phyloP scores from a whole-genome alignment of 257 asterid genomes.

The Salvia rosmarinus region DNA sequence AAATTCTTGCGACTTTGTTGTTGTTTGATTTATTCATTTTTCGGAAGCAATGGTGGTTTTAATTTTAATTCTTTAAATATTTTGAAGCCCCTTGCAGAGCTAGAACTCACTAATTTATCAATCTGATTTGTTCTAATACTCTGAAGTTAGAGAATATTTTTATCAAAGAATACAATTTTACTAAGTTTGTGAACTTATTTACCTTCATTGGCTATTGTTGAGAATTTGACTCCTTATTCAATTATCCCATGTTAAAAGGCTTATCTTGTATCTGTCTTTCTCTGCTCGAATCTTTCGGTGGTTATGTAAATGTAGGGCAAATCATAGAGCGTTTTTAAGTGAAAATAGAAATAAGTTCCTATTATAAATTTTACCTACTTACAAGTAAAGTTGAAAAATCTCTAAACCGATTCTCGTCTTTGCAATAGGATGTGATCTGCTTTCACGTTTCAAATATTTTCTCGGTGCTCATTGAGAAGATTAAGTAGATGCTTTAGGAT shows the following conservation, averaged over 20 bases:
- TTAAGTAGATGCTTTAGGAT: neutral
- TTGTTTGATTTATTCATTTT: slow-evolving; percentile 23
- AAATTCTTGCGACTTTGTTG: slow-evolving; percentile 27
- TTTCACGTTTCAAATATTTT: neutral
- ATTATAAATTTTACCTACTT: neutral
- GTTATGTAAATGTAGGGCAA: no score
- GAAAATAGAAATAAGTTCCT: no score
- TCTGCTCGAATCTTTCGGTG: no score
- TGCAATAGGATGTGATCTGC: neutral
- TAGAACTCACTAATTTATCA: neutral
- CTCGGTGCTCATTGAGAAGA: neutral
- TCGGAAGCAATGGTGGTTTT: neutral
- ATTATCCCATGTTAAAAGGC: no score
- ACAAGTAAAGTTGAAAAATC: neutral
- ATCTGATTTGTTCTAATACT: slow-evolving; percentile 5
- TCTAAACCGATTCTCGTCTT: neutral
- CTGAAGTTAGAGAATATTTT: slow-evolving; percentile 8
- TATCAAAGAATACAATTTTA: slow-evolving; percentile 4
- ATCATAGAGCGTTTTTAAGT: neutral
- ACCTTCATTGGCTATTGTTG: no score
- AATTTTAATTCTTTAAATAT: neutral
- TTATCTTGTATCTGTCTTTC: no score
- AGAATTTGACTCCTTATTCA: no score
- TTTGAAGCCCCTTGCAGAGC: slow-evolving; percentile 12
- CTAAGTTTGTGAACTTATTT: neutral